Percentiles rank a stretch among this genome's conserved stretches.
Evolutionary conservation across 2,329 filamentous ascomycete species (phyloP).

Genomic region (Septoria petroselini): DNA sequence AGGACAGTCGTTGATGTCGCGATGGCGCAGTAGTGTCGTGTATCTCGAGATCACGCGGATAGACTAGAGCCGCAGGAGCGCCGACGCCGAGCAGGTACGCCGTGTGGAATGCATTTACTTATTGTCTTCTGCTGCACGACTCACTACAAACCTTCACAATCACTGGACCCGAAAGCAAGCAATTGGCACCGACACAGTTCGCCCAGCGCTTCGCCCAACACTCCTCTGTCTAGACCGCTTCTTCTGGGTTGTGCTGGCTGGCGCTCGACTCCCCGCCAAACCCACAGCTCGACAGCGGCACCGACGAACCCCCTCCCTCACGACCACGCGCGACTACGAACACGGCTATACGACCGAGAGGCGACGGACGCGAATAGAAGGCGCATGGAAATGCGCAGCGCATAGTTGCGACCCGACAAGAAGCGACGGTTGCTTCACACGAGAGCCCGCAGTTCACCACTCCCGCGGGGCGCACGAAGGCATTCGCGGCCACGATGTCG

Average conservation of each 20-base stretch:
- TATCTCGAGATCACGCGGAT: too few relatives aligned
- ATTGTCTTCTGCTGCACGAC: too few relatives aligned
- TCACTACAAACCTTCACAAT: too few relatives aligned
- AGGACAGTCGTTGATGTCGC: constrained; percentile 2
- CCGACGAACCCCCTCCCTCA: not conserved
- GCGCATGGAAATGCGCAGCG: not conserved
- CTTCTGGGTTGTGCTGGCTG: too few relatives aligned
- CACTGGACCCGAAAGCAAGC: too few relatives aligned
- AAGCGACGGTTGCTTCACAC: too few relatives aligned
- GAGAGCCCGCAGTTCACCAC: not conserved
- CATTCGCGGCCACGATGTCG: constrained; percentile 2
- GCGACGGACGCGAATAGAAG: not conserved
- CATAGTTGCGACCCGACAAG: not conserved
- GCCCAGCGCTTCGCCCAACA: too few relatives aligned
- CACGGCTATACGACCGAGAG: not conserved
- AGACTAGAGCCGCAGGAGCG: too few relatives aligned
- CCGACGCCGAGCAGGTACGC: too few relatives aligned
- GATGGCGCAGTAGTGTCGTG: not conserved
- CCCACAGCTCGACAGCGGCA: not conserved
- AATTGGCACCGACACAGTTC: too few relatives aligned
- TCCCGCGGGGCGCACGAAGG: not conserved
- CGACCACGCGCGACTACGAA: not conserved
- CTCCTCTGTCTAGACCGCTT: too few relatives aligned
- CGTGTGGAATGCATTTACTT: too few relatives aligned
- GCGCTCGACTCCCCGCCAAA: not conserved